A percentile compares a stretch with the other conserved stretches of the same genome.
phyloP scores from a whole-genome alignment of 805 yeast genomes.

The Clavispora vitiphila region DNA sequence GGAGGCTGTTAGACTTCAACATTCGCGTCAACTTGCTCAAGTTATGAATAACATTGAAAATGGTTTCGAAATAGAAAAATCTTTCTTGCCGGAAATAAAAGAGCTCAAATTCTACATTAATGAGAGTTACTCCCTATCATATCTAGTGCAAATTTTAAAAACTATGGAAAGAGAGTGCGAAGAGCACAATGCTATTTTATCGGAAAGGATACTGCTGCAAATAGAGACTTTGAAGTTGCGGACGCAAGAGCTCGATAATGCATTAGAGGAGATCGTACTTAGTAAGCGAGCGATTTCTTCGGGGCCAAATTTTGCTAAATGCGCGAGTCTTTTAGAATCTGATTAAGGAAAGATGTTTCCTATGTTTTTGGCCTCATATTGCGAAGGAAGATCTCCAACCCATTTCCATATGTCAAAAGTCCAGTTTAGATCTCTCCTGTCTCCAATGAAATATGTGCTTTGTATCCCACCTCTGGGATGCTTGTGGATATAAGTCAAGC shows the following conservation, averaged over 20 bases:
- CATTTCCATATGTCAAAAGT: slow-evolving; percentile 80
- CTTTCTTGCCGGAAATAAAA: neutral
- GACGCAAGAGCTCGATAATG: neutral
- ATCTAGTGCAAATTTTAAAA: neutral
- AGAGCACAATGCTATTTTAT: neutral
- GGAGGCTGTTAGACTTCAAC: neutral
- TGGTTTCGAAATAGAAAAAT: neutral
- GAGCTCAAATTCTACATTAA: neutral
- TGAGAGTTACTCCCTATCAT: neutral
- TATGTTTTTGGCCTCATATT: neutral
- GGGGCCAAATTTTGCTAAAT: neutral
- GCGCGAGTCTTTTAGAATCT: neutral
- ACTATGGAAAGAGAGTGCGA: neutral
- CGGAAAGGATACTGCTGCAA: neutral
- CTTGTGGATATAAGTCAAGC: slow-evolving; percentile 54
- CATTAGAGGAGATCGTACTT: neutral
- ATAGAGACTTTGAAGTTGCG: neutral
- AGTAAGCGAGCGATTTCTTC: neutral
- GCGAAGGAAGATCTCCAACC: slow-evolving; percentile 32
- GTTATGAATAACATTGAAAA: neutral
- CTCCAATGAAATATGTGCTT: slow-evolving; percentile 68
- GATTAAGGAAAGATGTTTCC: neutral
- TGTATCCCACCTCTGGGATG: slow-evolving; percentile 51
- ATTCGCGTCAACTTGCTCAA: neutral
- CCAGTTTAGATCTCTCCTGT: slow-evolving; percentile 75